Evolutionary conservation across 805 yeast species (phyloP).

Genomic region (Jamesozyma spencerorum): DNA sequence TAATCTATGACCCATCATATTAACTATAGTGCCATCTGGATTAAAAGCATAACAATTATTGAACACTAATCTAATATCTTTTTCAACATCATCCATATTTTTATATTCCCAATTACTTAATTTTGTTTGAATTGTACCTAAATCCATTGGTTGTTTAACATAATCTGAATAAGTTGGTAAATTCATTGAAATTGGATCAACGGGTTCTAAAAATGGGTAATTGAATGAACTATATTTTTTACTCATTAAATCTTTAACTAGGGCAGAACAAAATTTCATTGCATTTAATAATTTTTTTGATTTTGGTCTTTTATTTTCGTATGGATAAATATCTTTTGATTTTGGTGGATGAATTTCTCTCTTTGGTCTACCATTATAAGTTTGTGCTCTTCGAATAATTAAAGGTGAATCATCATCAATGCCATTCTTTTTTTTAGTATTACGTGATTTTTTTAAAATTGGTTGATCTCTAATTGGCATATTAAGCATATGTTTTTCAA

Average conservation of each 20-base stretch:
- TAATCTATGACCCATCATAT: constrained; percentile 86
- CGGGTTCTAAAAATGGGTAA: constrained; percentile 88
- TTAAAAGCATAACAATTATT: constrained; percentile 84
- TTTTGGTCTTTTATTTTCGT: constrained; percentile 66
- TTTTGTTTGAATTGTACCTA: constrained; percentile 74
- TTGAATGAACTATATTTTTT: constrained; percentile 79
- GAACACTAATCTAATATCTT: constrained; percentile 75
- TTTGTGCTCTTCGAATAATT: constrained; percentile 62
- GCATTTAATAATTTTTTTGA: constrained; percentile 88
- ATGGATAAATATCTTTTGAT: constrained; percentile 78
- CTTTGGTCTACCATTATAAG: constrained; percentile 80
- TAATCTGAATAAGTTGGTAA: constrained; percentile 84
- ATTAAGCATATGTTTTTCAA: constrained; percentile 85
- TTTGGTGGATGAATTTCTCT: constrained; percentile 95
- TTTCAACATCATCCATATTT: constrained; percentile 78
- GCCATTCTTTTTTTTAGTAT: constrained; percentile 6
- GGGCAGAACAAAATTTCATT: constrained; percentile 72
- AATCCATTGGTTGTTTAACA: constrained; percentile 90
- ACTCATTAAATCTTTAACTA: constrained; percentile 69
- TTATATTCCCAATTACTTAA: constrained; percentile 81
- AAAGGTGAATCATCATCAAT: constrained; percentile 26
- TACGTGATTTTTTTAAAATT: constrained; percentile 23
- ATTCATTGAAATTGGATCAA: constrained; percentile 87
- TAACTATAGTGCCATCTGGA: constrained; percentile 95
- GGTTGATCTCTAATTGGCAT: constrained; percentile 60